Percentiles rank a stretch among this genome's conserved stretches.
Evolutionary conservation across 305 asterid genomes (phyloP).

Genomic region (Fraxinus xanthoxyloides): DNA sequence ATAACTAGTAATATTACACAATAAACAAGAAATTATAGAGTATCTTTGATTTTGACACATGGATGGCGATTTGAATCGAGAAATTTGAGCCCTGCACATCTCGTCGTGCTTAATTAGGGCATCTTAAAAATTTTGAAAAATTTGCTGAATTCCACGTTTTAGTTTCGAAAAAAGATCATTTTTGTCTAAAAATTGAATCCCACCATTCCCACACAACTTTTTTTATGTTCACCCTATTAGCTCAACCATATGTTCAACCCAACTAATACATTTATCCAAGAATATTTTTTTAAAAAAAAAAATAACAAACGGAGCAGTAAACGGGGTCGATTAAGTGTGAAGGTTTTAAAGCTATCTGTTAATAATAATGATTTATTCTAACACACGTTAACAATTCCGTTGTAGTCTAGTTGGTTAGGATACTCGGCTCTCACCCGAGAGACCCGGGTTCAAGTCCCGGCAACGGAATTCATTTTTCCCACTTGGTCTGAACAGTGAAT

Average conservation of each 20-base stretch:
- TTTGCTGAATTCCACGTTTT: background rate
- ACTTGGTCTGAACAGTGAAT: background rate
- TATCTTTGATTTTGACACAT: background rate
- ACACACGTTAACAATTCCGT: too few species aligned
- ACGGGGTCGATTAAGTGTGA: too few species aligned
- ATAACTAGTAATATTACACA: too few species aligned
- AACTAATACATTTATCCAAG: background rate
- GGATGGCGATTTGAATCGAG: background rate
- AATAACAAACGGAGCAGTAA: too few species aligned
- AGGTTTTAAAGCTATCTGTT: too few species aligned
- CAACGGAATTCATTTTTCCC: slow-evolving; percentile 62
- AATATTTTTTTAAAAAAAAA: too few species aligned
- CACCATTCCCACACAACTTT: too few species aligned
- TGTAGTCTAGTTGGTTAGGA: slow-evolving; percentile 95
- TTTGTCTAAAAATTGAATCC: too few species aligned
- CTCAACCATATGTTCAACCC: background rate
- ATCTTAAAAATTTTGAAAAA: too few species aligned
- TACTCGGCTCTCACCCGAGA: slow-evolving; percentile 98
- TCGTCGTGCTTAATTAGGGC: background rate
- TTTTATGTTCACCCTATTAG: too few species aligned
- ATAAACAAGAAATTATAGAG: background rate
- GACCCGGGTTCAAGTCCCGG: slow-evolving; percentile 99
- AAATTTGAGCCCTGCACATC: background rate
- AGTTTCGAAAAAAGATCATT: too few species aligned
- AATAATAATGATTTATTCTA: too few species aligned